Conservation (phyloP, 768 basidiomycete species). For the Lentinula sp. region DNA sequence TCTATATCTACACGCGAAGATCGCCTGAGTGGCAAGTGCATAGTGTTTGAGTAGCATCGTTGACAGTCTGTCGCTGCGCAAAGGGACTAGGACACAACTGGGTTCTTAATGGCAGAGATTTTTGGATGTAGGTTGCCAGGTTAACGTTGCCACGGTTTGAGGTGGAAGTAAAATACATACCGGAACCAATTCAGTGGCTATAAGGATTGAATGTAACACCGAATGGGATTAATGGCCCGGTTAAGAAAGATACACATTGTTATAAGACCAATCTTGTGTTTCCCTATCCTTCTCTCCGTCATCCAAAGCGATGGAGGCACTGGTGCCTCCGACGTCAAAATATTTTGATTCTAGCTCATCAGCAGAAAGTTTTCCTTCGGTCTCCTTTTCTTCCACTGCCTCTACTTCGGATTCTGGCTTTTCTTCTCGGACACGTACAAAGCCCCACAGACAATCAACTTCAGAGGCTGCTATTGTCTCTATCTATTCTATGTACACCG, state of each 20-base stretch:
- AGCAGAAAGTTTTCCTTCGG: conserved; percentile 1
- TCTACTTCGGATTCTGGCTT: conserved; percentile 27
- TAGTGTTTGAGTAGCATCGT: no score
- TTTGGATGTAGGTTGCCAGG: no score
- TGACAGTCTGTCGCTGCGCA: no score
- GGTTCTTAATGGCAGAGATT: no score
- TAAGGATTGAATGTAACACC: neutral
- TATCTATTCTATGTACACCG: conserved; percentile 85
- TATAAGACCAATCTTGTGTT: neutral
- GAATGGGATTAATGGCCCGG: neutral
- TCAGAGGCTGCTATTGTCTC: conserved; percentile 76
- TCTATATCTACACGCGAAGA: neutral
- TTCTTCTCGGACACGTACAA: conserved; percentile 18
- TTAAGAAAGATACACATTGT: neutral
- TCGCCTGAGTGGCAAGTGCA: neutral
- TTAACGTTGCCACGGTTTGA: neutral
- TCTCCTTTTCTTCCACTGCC: conserved; percentile 6
- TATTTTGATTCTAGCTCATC: conserved; percentile 1
- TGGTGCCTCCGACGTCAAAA: conserved; percentile 5
- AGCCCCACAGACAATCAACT: conserved; percentile 36
- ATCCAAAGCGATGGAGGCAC: neutral
- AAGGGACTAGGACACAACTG: no score
- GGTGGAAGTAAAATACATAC: neutral
- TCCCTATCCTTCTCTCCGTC: neutral
- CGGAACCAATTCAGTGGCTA: neutral